These are phyloP conservation scores for Helicostylum pulchrum DNA, from an alignment of 192 early-diverging fungal genomes.

Conservation along the genomic window DNA sequence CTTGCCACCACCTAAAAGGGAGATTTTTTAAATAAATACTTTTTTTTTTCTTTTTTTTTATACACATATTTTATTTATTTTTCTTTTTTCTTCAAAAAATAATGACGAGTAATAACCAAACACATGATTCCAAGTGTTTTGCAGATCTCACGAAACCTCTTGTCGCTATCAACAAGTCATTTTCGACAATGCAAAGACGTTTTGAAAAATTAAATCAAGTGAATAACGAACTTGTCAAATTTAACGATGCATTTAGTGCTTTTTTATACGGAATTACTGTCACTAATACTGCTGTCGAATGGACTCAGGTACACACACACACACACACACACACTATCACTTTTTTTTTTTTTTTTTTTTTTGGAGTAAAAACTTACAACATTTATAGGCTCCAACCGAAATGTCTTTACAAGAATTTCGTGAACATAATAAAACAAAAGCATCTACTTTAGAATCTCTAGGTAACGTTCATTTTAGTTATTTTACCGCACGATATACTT, in stretches of 20 bases:
- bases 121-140: background rate
- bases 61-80: too few species aligned
- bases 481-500: background rate
- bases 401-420: constrained; percentile 4
- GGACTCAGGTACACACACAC: constrained; percentile 20
- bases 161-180: background rate
- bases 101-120: too few species aligned
- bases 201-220: constrained; percentile 25
- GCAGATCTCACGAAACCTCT: background rate
- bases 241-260: constrained; percentile 34
- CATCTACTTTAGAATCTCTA: background rate
- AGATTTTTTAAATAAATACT: too few species aligned
- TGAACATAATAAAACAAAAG: background rate
- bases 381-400: constrained; percentile 22
- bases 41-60: too few species aligned
- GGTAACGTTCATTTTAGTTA: background rate
- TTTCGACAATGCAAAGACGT: constrained; percentile 18
- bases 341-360: too few species aligned
- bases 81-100: too few species aligned
- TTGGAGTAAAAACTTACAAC: background rate
- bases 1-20: too few species aligned
- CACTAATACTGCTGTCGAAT: constrained; percentile 25
- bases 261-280: constrained; percentile 35
- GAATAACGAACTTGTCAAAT: constrained; percentile 18
- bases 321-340: background rate